phyloP scores from a whole-genome alignment of 805 yeast genomes.

The Huiozyma sinensis region DNA sequence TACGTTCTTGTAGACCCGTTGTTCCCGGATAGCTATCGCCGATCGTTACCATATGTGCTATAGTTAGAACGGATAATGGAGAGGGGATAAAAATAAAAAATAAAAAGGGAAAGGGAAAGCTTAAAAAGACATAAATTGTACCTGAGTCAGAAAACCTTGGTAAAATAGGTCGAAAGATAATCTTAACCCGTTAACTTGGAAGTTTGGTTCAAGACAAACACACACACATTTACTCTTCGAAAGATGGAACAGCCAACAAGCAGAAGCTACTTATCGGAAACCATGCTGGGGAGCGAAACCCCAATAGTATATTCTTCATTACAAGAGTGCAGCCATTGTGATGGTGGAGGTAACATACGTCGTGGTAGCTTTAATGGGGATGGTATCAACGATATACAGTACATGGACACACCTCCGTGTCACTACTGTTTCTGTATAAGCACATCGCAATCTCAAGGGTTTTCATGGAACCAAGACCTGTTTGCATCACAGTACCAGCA shows the following conservation, averaged over 20 bases:
- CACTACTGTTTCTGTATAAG: conserved; percentile 30
- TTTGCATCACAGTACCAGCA: conserved; percentile 68
- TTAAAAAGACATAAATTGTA: too few species aligned
- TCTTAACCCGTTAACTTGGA: too few species aligned
- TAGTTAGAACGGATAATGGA: too few species aligned
- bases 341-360: background rate
- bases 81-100: too few species aligned
- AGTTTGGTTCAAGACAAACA: too few species aligned
- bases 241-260: background rate
- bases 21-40: too few species aligned
- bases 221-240: too few species aligned
- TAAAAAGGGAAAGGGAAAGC: too few species aligned
- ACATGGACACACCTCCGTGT: conserved; percentile 33
- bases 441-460: conserved; percentile 54
- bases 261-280: background rate
- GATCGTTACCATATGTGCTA: too few species aligned
- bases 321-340: background rate
- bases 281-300: conserved; percentile 4
- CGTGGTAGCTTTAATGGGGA: background rate
- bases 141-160: too few species aligned
- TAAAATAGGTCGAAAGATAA: too few species aligned
- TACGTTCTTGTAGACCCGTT: too few species aligned
- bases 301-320: conserved; percentile 2
- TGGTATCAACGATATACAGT: conserved; percentile 3
- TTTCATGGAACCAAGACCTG: conserved; percentile 64